Evolutionary conservation across 148 eudicot species (phyloP), one percentile per base, ranked within the genome.

Genomic region (Fagopyrum tataricum): DNA sequence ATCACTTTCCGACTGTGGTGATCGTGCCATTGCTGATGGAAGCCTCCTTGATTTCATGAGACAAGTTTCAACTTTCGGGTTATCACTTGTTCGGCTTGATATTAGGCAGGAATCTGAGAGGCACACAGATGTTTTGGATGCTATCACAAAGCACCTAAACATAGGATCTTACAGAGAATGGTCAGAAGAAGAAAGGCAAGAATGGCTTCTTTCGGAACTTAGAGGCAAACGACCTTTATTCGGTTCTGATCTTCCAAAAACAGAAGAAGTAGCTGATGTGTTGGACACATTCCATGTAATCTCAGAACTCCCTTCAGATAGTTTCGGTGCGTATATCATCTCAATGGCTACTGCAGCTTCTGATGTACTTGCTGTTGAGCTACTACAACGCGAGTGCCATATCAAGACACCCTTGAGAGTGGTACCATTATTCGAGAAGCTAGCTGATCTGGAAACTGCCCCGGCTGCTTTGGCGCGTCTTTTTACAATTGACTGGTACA

Each of bases 261-360:
- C 98, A 4, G 98, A 93, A 79, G 98, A 93, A 81, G 88, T 91
- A 66, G 84, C 95, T 11, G 98, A 89, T 74, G 97, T 93, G 6
- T 77, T 93, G 41, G 92, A 87, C 83, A 93, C 98, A 6, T 85
- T 91, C 64, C 79, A 83, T 74, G 98, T 91, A 39, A 86, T 93
- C 24, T 74, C 97, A 6, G 97, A 93, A 74, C 97, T 93, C 53
- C 95, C 98, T 12, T 81, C 92, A 1, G 98, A 93, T 74, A 80
- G 79, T 71, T 91, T 93, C 51, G 97, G 98, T 31, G 98, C 97
- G 9, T 91, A 93, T 76, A 86, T 93, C 5, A 93, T 93, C 78
- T 93, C 98, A 31, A 93, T 93, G 98, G 98, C 95, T 2, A 93
- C 98, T 69, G 82, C 98, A 44, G 87, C 98, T 18, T 93, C 98